Evolutionary conservation across 176 grass and related monocot species (phyloP), one percentile per base, ranked within the genome.

Genomic region (Poa annua): DNA sequence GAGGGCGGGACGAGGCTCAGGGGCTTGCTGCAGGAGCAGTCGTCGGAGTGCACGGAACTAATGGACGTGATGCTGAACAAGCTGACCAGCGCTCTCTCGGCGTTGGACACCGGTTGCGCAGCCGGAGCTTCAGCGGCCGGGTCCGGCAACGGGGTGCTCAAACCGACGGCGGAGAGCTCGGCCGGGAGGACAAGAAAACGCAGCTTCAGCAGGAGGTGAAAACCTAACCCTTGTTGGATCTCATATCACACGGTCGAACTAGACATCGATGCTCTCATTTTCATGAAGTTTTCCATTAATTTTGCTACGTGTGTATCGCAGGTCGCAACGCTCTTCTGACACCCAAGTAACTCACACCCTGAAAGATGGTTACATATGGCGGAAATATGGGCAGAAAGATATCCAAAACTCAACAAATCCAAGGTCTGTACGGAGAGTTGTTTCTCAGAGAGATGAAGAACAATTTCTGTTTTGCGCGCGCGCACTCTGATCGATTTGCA

Each of bases 361-460:
- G 15, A 87, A 88, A 0, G 96, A 98, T 61, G 89, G 89, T 4
- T 83, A 93, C 17, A 38, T 80, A 13, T 98, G 96, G 96, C 80
- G 96, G 19, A 95, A 98, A 81, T 98, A 95, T 34, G 96, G 92
- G 39, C 96, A 93, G 86, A 98, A 98, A 70, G 78, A 85, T 1
- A 95, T 95, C 44, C 87, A 90, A 29, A 85, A 87, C 29, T 84
- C 89, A 22, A 6, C 32, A 2, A 10, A 91, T 15, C 81, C 74
- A 53, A 93, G 86, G 92, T 92, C 57, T 3, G 17, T 3, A 13
- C 6, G 11, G 25, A 48, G 21, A 72, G 11, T 49, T 26, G 13
- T 48, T 72, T 72, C 39, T 9, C 21, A 15, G 12, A 16, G n/a
- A 71, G 9, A n/a, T 2, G 42, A 21, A 26, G 10, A 44, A 47